These are phyloP conservation scores for Sherardia arvensis DNA, from an alignment of 257 asterid genomes.

Conservation along the genomic window DNA sequence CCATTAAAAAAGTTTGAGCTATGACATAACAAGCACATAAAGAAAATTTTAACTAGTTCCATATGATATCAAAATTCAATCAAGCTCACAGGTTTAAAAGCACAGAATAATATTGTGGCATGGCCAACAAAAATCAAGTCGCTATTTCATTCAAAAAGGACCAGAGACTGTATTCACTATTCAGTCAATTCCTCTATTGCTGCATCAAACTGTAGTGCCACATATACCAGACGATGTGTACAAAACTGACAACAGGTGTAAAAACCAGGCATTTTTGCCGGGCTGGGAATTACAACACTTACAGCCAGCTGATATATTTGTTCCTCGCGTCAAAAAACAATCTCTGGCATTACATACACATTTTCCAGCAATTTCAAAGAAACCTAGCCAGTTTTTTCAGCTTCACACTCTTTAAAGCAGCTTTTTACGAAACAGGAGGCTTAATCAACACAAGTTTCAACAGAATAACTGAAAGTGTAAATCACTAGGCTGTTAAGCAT, in stretches of 20 bases:
- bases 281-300: slow-evolving; percentile 65
- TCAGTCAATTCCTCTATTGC: too few relatives aligned
- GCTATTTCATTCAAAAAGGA: too few relatives aligned
- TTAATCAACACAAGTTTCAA: slow-evolving; percentile 65
- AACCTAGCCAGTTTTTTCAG: slow-evolving; percentile 65
- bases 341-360: slow-evolving; percentile 60
- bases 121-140: too few relatives aligned
- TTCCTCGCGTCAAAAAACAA: slow-evolving; percentile 62
- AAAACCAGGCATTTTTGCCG: slow-evolving; percentile 27
- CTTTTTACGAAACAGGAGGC: slow-evolving; percentile 62
- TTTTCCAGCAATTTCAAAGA: slow-evolving; percentile 52
- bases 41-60: too few relatives aligned
- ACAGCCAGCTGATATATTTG: slow-evolving; percentile 74
- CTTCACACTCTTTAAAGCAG: slow-evolving; percentile 54
- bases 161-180: too few relatives aligned
- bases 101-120: not conserved
- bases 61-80: not conserved
- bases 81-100: not conserved
- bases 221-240: not conserved
- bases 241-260: not conserved
- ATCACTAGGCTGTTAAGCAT: not conserved
- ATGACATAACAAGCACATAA: not conserved
- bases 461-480: slow-evolving; percentile 43
- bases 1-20: not conserved
- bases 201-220: too few relatives aligned